Evolutionary conservation across 371 early-diverging fungal species (phyloP).

Genomic region (Mortierella sp.): DNA sequence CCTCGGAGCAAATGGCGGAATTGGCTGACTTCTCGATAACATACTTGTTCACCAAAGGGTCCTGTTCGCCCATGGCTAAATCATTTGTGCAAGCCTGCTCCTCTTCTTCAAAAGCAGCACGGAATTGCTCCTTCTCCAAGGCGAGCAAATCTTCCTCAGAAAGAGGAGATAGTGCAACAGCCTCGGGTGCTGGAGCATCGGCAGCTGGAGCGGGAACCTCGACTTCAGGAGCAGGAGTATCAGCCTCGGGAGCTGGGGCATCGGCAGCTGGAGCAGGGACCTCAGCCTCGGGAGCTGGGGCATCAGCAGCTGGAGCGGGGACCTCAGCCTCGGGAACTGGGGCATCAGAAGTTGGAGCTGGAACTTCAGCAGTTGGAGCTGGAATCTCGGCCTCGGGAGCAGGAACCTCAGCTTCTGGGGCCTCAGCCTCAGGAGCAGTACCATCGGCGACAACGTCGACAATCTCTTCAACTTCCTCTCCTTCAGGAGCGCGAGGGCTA

Average conservation of each 20-base stretch:
- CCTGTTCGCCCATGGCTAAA: slow-evolving; percentile 38
- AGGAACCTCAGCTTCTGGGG: background rate
- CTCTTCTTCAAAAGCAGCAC: slow-evolving; percentile 32
- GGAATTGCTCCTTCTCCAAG: slow-evolving; percentile 28
- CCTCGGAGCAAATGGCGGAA: slow-evolving; percentile 12
- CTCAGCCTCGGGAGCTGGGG: background rate
- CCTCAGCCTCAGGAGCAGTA: slow-evolving; percentile 5
- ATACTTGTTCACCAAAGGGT: slow-evolving; percentile 36
- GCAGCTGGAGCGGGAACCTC: background rate
- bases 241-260: background rate
- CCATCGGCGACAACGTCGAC: background rate
- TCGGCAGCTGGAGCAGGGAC: background rate
- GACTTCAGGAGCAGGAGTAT: background rate
- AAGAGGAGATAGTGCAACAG: background rate
- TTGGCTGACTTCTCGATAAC: slow-evolving; percentile 26
- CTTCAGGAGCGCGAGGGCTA: slow-evolving; percentile 1
- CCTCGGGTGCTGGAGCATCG: background rate
- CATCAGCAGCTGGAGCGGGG: background rate
- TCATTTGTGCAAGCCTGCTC: slow-evolving; percentile 24
- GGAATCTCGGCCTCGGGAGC: background rate
- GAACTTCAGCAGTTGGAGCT: background rate
- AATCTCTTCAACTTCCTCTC: background rate
- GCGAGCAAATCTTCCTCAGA: slow-evolving; percentile 10
- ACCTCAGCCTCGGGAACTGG: slow-evolving; percentile 4
- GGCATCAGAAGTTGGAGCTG: background rate